Base-by-base conservation (phyloP, 2,329 filamentous ascomycete species). In the Trichoderma simmonsii region DNA sequence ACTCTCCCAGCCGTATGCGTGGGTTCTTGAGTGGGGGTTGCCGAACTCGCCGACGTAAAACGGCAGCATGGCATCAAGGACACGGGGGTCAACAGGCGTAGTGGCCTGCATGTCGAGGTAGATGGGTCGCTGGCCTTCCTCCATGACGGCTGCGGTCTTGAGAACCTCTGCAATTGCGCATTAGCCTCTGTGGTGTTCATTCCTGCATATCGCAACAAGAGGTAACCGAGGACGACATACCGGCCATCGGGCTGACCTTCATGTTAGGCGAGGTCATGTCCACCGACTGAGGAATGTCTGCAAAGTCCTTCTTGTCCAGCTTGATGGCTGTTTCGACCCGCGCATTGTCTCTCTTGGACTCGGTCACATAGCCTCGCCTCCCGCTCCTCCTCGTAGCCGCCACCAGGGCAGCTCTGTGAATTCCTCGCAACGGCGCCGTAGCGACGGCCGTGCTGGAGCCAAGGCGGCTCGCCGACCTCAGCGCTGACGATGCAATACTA, bases 71-170 rank as follows among this genome's bases (percentile, higher is more conserved):
- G 94, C 92, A 82, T 99, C 96, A 60, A 99, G 88, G 36, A 99
- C 96, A 75, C 96, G 90, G 28, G 96, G 96, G 78, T 99, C 96
- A 73, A 96, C 90, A 21, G 96, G 96, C 0, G 96, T 99, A 1
- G 96, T 99, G 43, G 96, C 94, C 84, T 99, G 96, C 92, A 97
- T 97, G 80, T 99, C 96, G 69, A 99, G 91, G 79, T 99, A 99
- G 80, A 99, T 98, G 51, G 96, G 96, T 73, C 96, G 88, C 74
- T 93, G 91, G 72, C 96, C 96, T 82, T 97, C 91, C 76, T 97
- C 95, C 91, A 98, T 93, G 75, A 97, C 86, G 14, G 94, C 94
- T 9, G 95, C 95, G 81, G 97, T 92, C 85, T 96, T 97, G 74
- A 99, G 86, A 60, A 98, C 91, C 75, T 93, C 92, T 88, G 73